Evolutionary conservation across 192 early-diverging fungal species (phyloP).

Genomic region (Umbelopsis sp.): DNA sequence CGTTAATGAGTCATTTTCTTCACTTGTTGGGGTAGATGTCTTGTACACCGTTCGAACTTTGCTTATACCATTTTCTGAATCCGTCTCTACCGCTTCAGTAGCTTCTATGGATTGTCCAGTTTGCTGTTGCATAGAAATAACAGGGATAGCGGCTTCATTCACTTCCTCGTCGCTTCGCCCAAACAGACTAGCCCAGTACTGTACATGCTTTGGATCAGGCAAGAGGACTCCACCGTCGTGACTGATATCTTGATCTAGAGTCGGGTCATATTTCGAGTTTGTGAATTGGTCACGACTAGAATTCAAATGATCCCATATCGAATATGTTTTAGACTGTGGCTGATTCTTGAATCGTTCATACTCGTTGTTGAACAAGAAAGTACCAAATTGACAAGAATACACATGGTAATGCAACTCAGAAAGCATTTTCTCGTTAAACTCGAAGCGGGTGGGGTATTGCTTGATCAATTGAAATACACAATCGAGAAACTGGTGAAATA

Average conservation of each 20-base stretch:
- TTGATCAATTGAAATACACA: constrained; percentile 92
- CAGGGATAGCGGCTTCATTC: constrained; percentile 21
- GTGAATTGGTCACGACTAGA: constrained; percentile 53
- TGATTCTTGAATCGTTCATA: constrained; percentile 64
- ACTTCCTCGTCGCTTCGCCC: constrained; percentile 58
- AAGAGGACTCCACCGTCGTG: constrained; percentile 64
- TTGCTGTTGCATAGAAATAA: neutral
- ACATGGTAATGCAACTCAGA: constrained; percentile 82
- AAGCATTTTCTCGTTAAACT: constrained; percentile 87
- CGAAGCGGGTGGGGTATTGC: constrained; percentile 89
- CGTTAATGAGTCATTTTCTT: neutral
- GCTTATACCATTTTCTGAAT: neutral
- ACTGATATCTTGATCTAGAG: constrained; percentile 44
- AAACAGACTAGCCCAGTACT: constrained; percentile 79
- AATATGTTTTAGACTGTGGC: constrained; percentile 38
- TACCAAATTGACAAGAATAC: constrained; percentile 93
- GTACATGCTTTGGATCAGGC: constrained; percentile 61
- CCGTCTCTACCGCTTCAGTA: neutral
- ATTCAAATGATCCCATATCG: constrained; percentile 84
- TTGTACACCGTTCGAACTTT: neutral
- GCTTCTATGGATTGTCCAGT: neutral
- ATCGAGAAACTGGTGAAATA: constrained; percentile 98
- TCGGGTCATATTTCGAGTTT: constrained; percentile 61
- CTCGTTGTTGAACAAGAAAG: constrained; percentile 91
- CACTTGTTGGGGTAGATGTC: neutral